Base-by-base conservation (phyloP, 2,329 filamentous ascomycete genomes). In the Neofusicoccum ribis region DNA sequence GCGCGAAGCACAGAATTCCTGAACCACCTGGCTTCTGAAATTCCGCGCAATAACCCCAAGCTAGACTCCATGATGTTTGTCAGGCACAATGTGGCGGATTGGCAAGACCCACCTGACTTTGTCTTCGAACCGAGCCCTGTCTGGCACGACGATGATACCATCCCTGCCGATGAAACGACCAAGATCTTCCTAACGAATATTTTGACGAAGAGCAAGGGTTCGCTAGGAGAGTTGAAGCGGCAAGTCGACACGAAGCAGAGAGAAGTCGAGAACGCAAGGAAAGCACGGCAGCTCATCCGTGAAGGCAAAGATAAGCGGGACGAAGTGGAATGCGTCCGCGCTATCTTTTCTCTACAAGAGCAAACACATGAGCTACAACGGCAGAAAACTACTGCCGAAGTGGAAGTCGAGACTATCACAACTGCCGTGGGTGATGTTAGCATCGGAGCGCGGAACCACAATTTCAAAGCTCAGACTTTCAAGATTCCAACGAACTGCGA, bases 401-500 rank as follows among this genome's bases (percentile, higher is more conserved):
- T 97, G 15, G 95, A 99, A 79, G 93, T 93, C 8, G 90, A 91
- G 1, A 97, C 93, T 2, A 96, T 99, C 73, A 94, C 92, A n/a
- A 84, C 89, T 9, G 91, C 89, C 0, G 94, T 97, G 2, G 95
- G 95, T 41, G 95, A 99, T 75, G 86, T 99, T 63, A 97, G 93
- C 1, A 83, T 97, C 20, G 94, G 94, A 17, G 93, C 93, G 11
- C 92, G 92, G 76, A 97, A 93, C 73, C 95, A 99, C 82, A 95
- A 96, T 73, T 99, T 99, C 85, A 97, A 96, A 79, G 89, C 92
- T n/a, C 93, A 98, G 74, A 98, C 95, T 0, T 99, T 98, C 84
- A 98, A 98, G 78, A 97, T 99, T 67, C 96, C 96, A 0, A 99
- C 95, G 4, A 98, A 98, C 76, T 99, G 95, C 80, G 95, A 99